Base-by-base conservation (phyloP, 176 grass and related monocot genomes). In the Olyra latifolia region DNA sequence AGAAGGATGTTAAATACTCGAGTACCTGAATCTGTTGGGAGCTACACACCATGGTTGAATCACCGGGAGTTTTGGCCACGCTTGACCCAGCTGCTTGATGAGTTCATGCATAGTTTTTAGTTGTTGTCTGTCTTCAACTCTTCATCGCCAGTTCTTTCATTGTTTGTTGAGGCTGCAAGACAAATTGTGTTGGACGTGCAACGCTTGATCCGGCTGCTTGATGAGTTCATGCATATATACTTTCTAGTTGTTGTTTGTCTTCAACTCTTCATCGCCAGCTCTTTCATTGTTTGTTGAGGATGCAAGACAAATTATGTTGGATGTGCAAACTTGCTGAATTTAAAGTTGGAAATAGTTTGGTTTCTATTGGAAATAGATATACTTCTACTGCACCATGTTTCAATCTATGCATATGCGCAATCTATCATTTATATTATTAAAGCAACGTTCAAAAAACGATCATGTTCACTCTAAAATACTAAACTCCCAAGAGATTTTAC, bases 1-100 rank as follows among this genome's bases (percentile, higher is more conserved):
- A 85, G 57, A 89, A 88, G 58, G 59, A 81, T 78, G 88, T 84
- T 10, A 69, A 66, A 85, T 80, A 87, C 53, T 88, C 87, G 0
- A 88, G 80, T 29, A 85, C 72, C 79, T 91, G 82, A 80, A 77
- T 79, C 40, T 68, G 57, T 17, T 49, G 7, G 10, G 10, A n/a
- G 17, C 30, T 66, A 25, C 70, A 52, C 25, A 20, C 14, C 57
- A 30, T 79, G 58, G 48, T 71, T 74, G 7, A 41, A 9, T 72
- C 44, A 48, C 12, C 43, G 8, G 86, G 69, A 62, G 76, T 70
- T 80, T 55, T 38, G 58, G 59, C 75, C 68, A 42, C 1, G 43
- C 42, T 59, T 80, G 76, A 75, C 61, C 42, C 15, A 53, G 62
- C 54, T 55, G 44, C 20, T 43, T 41, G 76, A 54, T 75, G 61